Conservation (phyloP, 495 filamentous ascomycete genomes). For the Bathelium albidoporum region DNA sequence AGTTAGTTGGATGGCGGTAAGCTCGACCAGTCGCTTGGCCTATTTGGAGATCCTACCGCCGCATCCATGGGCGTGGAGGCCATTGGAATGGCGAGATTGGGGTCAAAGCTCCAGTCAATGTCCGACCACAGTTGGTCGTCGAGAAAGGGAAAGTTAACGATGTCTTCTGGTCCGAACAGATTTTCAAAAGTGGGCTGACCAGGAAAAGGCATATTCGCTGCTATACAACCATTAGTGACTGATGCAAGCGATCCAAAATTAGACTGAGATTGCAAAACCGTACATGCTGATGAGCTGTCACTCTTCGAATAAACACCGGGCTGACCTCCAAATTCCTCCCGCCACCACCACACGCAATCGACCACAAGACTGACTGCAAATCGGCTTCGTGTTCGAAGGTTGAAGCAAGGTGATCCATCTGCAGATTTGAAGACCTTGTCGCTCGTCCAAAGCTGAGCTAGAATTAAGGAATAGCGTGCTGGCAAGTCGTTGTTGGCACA, state of each 20-base stretch:
- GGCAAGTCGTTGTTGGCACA: background rate
- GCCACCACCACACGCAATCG: background rate
- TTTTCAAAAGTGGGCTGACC: background rate
- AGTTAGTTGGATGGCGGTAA: background rate
- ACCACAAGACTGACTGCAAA: background rate
- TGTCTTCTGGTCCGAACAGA: background rate
- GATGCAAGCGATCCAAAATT: background rate
- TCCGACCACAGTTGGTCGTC: background rate
- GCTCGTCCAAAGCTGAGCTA: background rate
- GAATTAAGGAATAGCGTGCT: background rate
- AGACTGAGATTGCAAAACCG: background rate
- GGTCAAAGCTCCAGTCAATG: background rate
- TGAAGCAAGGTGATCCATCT: background rate
- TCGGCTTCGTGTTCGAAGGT: background rate
- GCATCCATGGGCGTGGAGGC: background rate
- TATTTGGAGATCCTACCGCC: background rate
- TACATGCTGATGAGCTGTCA: background rate
- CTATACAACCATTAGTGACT: background rate
- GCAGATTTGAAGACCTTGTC: background rate
- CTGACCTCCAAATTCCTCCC: background rate
- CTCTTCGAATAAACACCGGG: background rate
- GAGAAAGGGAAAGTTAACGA: background rate
- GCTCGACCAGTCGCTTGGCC: background rate
- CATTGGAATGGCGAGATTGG: background rate
- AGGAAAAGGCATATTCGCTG: background rate